A percentile compares a stretch with the other conserved stretches of the same genome.
These are phyloP conservation scores for Dendrothele bispora DNA, from an alignment of 768 basidiomycete genomes.

Conservation along the genomic window DNA sequence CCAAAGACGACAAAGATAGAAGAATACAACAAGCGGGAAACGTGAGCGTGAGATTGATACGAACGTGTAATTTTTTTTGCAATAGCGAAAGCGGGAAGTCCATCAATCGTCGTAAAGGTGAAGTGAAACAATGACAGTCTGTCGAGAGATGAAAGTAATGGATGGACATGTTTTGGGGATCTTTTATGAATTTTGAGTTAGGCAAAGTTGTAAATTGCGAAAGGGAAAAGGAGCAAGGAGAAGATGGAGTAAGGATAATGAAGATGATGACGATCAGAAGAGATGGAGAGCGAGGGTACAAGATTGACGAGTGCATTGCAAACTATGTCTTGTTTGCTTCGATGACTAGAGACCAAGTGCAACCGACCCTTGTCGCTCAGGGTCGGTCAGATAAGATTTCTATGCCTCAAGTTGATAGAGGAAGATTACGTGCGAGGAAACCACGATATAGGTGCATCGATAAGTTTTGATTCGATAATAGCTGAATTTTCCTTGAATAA, in stretches of 20 bases:
- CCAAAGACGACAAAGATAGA: background rate
- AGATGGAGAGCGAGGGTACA: background rate
- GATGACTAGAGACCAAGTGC: background rate
- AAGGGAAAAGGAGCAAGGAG: background rate
- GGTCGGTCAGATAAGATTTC: background rate
- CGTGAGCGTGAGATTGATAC: background rate
- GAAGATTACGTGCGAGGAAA: too few species aligned
- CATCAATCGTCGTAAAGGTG: background rate
- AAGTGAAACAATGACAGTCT: background rate
- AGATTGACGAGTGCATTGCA: background rate
- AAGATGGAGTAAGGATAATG: background rate
- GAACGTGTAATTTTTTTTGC: background rate
- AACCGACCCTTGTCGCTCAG: background rate
- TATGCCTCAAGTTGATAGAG: background rate
- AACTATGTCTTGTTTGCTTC: background rate
- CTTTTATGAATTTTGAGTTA: too few species aligned
- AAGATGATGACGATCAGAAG: background rate
- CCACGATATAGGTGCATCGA: too few species aligned
- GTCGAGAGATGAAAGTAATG: background rate
- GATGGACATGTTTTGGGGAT: background rate
- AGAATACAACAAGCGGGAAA: background rate
- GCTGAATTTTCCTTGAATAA: constrained; percentile 10
- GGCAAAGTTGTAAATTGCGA: background rate
- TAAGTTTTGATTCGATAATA: constrained; percentile 1
- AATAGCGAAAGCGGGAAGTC: background rate